Evolutionary conservation across 2,329 filamentous ascomycete species (phyloP).

Genomic region (Lecanicillium sp.): DNA sequence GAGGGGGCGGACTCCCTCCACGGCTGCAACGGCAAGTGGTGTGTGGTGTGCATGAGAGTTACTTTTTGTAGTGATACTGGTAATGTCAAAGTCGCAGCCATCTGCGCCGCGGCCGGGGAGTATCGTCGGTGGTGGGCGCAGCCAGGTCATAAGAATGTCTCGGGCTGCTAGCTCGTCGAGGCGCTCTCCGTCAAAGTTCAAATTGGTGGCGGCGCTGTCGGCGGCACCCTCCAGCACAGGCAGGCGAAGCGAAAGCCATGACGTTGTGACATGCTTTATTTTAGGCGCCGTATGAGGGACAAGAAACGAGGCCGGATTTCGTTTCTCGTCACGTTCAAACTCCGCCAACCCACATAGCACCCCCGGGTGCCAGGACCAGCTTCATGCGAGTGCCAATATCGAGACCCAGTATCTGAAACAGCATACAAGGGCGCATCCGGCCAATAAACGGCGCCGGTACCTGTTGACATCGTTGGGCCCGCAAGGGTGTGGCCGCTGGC

Average conservation of each 20-base stretch:
- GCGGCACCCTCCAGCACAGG: no score
- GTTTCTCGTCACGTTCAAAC: background rate
- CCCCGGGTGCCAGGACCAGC: background rate
- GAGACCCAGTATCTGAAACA: constrained; percentile 8
- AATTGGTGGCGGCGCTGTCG: no score
- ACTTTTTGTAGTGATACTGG: background rate
- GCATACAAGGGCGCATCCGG: background rate
- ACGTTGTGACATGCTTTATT: no score
- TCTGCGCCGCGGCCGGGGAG: constrained; percentile 6
- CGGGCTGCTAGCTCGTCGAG: background rate
- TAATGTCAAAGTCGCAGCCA: background rate
- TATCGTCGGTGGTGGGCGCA: background rate
- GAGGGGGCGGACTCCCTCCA: no score
- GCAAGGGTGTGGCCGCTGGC: constrained; percentile 10
- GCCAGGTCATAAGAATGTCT: background rate
- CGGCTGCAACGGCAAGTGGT: no score
- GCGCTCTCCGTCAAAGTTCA: no score
- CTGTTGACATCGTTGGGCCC: constrained; percentile 5
- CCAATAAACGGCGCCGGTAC: constrained; percentile 8
- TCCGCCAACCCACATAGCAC: no score
- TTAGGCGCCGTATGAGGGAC: no score
- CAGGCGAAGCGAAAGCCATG: no score
- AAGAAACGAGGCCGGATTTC: background rate
- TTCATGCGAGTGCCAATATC: background rate
- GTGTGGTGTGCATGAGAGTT: background rate